A percentile compares a stretch with the other conserved stretches of the same genome.
Evolutionary conservation across 257 asterid genomes (phyloP).

Genomic region (Prunella vulgaris): DNA sequence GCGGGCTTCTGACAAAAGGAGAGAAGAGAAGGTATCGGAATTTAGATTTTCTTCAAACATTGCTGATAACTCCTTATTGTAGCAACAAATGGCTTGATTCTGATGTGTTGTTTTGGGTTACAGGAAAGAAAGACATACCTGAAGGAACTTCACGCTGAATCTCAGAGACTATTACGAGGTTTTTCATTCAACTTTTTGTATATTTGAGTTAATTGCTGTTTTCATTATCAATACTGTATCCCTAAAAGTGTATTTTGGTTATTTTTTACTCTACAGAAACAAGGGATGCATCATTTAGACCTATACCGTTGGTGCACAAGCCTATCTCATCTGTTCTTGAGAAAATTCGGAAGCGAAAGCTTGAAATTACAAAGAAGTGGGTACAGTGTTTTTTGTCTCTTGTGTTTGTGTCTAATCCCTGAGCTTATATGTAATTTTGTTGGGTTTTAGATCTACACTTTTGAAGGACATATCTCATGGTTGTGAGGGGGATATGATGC

Average conservation of each 20-base stretch:
- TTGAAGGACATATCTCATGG: conserved; percentile 17
- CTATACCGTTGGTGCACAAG: conserved; percentile 57
- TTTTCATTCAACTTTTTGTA: not conserved
- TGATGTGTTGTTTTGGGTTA: conserved; percentile 10
- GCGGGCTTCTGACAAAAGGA: conserved; percentile 39
- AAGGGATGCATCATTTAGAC: conserved; percentile 69
- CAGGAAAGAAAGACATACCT: conserved; percentile 67
- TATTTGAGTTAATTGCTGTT: not conserved
- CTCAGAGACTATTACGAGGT: conserved; percentile 89
- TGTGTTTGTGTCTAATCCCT: not conserved
- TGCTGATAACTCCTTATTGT: not conserved
- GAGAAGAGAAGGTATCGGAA: conserved; percentile 59
- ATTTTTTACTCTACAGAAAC: conserved; percentile 42
- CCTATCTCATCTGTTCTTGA: conserved; percentile 84
- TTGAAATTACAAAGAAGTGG: conserved; percentile 62
- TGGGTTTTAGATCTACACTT: conserved; percentile 35
- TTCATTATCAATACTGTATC: not conserved
- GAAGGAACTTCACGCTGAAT: conserved; percentile 80
- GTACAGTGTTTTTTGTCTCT: conserved; percentile 12
- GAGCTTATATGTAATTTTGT: not conserved
- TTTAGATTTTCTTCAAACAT: not conserved
- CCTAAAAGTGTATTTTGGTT: conserved; percentile 1
- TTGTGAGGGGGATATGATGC: conserved; percentile 22
- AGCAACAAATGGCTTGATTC: not conserved
- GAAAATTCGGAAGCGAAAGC: conserved; percentile 89